Evolutionary conservation across 2,329 filamentous ascomycete genomes (phyloP).

Genomic region (Ophiobolus disseminans): DNA sequence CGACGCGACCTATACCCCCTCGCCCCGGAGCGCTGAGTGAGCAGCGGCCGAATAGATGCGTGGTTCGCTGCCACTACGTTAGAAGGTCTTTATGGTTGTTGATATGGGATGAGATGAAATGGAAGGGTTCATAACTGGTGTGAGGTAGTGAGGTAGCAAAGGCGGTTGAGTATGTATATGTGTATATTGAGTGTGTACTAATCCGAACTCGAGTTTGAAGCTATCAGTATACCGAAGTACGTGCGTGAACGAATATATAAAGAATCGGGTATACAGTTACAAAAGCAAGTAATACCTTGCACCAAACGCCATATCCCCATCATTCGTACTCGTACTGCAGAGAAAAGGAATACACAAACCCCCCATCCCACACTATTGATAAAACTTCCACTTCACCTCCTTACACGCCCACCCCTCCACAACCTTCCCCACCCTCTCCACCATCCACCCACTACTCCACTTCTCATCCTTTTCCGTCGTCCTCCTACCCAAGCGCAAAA

Average conservation of each 20-base stretch:
- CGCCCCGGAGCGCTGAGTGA: too few relatives aligned
- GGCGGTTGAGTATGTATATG: not conserved
- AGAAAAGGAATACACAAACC: not conserved
- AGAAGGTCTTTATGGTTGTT: not conserved
- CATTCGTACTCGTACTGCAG: too few relatives aligned
- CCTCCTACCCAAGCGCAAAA: constrained; percentile 36
- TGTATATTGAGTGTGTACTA: not conserved
- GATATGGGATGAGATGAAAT: not conserved
- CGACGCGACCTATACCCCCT: not conserved
- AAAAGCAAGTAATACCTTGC: too few relatives aligned
- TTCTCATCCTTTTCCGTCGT: constrained; percentile 17
- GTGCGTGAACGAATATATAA: too few relatives aligned
- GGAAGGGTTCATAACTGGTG: not conserved
- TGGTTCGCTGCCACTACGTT: not conserved
- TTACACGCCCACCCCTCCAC: constrained; percentile 38
- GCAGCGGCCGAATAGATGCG: not conserved
- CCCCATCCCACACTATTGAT: constrained; percentile 17
- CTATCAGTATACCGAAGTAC: too few relatives aligned
- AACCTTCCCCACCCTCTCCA: constrained; percentile 34
- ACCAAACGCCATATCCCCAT: too few relatives aligned
- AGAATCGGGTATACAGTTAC: too few relatives aligned
- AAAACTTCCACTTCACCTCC: constrained; percentile 38
- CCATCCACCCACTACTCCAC: constrained; percentile 48
- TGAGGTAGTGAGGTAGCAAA: not conserved
- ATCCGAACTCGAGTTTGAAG: too few relatives aligned